phyloP scores from a whole-genome alignment of 1,284 basidiomycete species.

The Peniophora sp. region DNA sequence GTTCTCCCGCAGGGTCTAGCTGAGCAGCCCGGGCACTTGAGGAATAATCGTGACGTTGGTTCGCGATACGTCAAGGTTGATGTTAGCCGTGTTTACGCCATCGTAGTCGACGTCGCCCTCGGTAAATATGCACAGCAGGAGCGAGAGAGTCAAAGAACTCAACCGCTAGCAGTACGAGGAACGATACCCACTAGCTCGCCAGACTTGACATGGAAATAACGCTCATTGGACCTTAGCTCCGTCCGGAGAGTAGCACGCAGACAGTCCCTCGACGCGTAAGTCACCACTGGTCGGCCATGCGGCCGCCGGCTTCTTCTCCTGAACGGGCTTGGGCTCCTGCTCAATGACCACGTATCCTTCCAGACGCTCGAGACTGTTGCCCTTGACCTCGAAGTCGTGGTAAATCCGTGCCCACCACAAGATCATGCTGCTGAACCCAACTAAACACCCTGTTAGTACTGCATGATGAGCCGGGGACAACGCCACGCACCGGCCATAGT shows the following conservation, averaged over 20 bases:
- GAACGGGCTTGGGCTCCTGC: conserved; percentile 51
- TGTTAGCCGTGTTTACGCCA: conserved; percentile 19
- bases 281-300: conserved; percentile 74
- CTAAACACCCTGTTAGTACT: no score
- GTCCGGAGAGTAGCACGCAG: conserved; percentile 43
- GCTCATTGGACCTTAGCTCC: conserved; percentile 37
- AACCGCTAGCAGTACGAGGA: conserved; percentile 73
- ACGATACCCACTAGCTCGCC: conserved; percentile 50
- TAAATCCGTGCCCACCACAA: conserved; percentile 42
- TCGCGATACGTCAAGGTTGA: conserved; percentile 58
- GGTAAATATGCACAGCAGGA: conserved; percentile 33
- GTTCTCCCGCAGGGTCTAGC: conserved; percentile 48
- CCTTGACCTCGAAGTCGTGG: conserved; percentile 55
- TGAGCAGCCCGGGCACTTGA: conserved; percentile 51
- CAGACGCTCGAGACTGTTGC: conserved; percentile 63
- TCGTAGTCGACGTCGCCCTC: conserved; percentile 36
- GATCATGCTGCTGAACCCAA: conserved; percentile 48
- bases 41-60: conserved; percentile 42
- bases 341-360: conserved; percentile 66
- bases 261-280: conserved; percentile 54
- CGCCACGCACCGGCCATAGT: conserved; percentile 35
- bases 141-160: conserved; percentile 35
- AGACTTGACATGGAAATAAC: conserved; percentile 37
- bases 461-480: conserved; percentile 4
- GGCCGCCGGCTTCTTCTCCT: conserved; percentile 55